Conservation (phyloP, 1,284 basidiomycete species). For the Phellopilus nigrolimitatus region DNA sequence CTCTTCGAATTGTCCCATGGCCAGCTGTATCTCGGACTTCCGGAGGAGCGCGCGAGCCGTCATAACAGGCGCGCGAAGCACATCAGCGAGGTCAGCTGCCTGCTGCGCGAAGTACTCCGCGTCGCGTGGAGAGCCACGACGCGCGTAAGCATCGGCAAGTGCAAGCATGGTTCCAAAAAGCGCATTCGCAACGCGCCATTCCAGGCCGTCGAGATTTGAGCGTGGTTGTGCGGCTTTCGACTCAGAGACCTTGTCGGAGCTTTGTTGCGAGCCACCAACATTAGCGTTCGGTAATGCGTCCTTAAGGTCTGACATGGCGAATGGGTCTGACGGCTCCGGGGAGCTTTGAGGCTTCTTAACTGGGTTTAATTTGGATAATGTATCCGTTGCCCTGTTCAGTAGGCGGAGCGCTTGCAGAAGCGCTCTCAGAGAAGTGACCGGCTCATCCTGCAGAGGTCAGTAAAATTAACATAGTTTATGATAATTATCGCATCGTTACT, state of each 20-base stretch:
- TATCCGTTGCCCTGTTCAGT: slow-evolving; percentile 75
- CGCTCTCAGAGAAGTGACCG: slow-evolving; percentile 52
- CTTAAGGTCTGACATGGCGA: slow-evolving; percentile 41
- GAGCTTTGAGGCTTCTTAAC: slow-evolving; percentile 28
- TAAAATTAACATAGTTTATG: slow-evolving; percentile 7
- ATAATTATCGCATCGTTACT: slow-evolving; percentile 26
- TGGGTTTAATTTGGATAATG: slow-evolving; percentile 56
- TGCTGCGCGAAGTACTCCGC: slow-evolving; percentile 79
- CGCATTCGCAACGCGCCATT: slow-evolving; percentile 73
- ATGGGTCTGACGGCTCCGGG: slow-evolving; percentile 51
- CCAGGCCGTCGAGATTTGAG: slow-evolving; percentile 51
- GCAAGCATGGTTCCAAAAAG: slow-evolving; percentile 62
- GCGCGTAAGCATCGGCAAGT: slow-evolving; percentile 56
- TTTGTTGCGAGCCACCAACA: slow-evolving; percentile 10
- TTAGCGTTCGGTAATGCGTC: slow-evolving; percentile 30
- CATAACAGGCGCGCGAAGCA: slow-evolving; percentile 61
- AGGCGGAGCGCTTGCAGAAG: slow-evolving; percentile 72
- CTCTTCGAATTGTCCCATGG: slow-evolving; percentile 53
- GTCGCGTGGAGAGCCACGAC: slow-evolving; percentile 75
- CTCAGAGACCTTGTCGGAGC: slow-evolving; percentile 13
- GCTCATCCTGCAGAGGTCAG: slow-evolving; percentile 52
- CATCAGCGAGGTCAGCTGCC: slow-evolving; percentile 61
- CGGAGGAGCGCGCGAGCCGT: slow-evolving; percentile 58
- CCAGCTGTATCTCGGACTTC: slow-evolving; percentile 64
- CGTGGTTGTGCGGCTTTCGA: slow-evolving; percentile 24